Evolutionary conservation across 768 basidiomycete species (phyloP).

Genomic region (Macrolepiota dolichaula): DNA sequence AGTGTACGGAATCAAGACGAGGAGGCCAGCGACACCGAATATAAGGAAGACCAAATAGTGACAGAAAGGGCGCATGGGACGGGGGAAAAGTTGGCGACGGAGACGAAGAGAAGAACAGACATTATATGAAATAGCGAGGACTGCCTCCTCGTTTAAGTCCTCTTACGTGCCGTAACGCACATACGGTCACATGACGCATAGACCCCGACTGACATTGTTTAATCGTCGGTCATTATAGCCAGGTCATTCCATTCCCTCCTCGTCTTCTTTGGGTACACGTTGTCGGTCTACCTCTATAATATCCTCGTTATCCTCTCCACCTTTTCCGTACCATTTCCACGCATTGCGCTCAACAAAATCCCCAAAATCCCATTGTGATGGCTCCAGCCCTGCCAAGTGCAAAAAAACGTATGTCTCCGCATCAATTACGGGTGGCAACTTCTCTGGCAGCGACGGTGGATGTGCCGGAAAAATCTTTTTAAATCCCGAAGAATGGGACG

Average conservation of each 20-base stretch:
- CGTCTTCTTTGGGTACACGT: constrained; percentile 43
- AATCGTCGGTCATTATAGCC: background rate
- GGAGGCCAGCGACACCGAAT: background rate
- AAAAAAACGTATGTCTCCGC: constrained; percentile 77
- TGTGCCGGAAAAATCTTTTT: constrained; percentile 34
- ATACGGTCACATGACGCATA: too few species aligned
- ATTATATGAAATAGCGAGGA: constrained; percentile 6
- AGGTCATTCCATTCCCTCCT: background rate
- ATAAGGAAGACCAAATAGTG: constrained; percentile 4
- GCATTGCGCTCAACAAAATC: constrained; percentile 75
- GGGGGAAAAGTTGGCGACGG: constrained; percentile 13
- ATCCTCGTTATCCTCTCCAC: constrained; percentile 30
- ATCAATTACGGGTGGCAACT: constrained; percentile 30
- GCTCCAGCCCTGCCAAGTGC: constrained; percentile 40
- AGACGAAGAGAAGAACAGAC: constrained; percentile 12
- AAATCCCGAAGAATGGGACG: constrained; percentile 21
- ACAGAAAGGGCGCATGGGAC: constrained; percentile 13
- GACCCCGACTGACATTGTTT: too few species aligned
- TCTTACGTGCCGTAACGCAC: too few species aligned
- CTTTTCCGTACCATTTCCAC: constrained; percentile 69
- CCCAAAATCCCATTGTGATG: constrained; percentile 77
- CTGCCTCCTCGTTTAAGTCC: background rate
- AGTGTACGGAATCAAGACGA: background rate
- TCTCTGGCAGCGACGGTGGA: constrained; percentile 37
- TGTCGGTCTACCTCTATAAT: constrained; percentile 49